Evolutionary conservation across 192 early-diverging fungal species (phyloP).

Genomic region (Lobosporangium transversale): DNA sequence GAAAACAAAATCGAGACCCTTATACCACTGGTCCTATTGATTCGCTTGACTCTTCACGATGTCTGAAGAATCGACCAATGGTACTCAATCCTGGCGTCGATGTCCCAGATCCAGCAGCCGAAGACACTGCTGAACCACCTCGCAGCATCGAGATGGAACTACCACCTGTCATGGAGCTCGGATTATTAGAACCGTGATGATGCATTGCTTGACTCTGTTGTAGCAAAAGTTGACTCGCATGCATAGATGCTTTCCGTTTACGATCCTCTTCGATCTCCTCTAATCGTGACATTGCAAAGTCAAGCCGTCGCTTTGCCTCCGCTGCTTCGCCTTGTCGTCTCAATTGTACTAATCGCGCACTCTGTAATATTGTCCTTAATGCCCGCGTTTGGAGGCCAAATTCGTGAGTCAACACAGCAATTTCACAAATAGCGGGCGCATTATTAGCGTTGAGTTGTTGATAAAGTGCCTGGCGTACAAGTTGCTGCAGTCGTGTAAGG

Average conservation of each 20-base stretch:
- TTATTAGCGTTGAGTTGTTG: constrained; percentile 37
- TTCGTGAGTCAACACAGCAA: constrained; percentile 39
- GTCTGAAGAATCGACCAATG: constrained; percentile 40
- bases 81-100: constrained; percentile 30
- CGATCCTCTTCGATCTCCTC: constrained; percentile 43
- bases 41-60: constrained; percentile 35
- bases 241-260: constrained; percentile 28
- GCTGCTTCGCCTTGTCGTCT: constrained; percentile 35
- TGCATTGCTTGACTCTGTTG: constrained; percentile 12
- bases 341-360: constrained; percentile 19
- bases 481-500: constrained; percentile 42
- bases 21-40: constrained; percentile 13
- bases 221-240: constrained; percentile 6
- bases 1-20: no score
- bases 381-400: constrained; percentile 46
- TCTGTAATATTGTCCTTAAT: constrained; percentile 31
- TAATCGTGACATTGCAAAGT: constrained; percentile 39
- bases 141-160: not conserved
- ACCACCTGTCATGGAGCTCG: not conserved
- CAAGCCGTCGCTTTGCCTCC: constrained; percentile 32
- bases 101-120: not conserved
- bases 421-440: constrained; percentile 33
- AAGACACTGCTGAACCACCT: not conserved
- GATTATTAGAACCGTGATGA: not conserved
- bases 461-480: constrained; percentile 20